Evolutionary conservation across 768 basidiomycete genomes (phyloP).

Genomic region (Suillus variegatus): DNA sequence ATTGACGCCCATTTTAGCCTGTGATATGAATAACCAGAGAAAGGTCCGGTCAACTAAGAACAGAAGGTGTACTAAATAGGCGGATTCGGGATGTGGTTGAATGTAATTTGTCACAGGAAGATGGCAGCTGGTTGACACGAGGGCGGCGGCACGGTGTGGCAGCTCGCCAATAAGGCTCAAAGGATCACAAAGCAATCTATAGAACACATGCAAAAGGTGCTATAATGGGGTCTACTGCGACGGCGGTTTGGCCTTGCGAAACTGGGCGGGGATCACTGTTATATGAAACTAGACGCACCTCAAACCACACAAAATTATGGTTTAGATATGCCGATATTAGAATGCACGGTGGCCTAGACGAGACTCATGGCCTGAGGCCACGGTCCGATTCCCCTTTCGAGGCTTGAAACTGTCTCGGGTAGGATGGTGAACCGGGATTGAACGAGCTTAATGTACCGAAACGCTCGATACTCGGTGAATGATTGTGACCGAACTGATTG

Average conservation of each 20-base stretch:
- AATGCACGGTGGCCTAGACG: not conserved
- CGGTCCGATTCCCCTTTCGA: not conserved
- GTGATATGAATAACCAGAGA: not conserved
- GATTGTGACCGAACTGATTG: not conserved
- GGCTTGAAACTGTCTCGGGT: not conserved
- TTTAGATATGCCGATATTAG: not conserved
- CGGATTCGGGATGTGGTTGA: not conserved
- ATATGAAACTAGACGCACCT: not conserved
- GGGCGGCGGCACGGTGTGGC: not conserved
- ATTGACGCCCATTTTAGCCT: constrained; percentile 4
- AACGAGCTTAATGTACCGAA: not conserved
- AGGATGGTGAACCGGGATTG: no score
- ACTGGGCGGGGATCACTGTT: not conserved
- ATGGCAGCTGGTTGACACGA: constrained; percentile 4
- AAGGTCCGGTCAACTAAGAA: not conserved
- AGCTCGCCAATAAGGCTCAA: not conserved
- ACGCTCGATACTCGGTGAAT: not conserved
- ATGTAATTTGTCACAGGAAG: constrained; percentile 1
- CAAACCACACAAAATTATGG: not conserved
- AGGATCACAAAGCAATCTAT: not conserved
- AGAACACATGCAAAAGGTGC: not conserved
- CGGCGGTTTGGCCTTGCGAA: constrained; percentile 2
- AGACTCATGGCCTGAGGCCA: not conserved
- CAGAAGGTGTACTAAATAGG: not conserved
- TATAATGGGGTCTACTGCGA: constrained; percentile 1